Base-by-base conservation (phyloP, 2,329 filamentous ascomycete species). In the Fusarium clavum region DNA sequence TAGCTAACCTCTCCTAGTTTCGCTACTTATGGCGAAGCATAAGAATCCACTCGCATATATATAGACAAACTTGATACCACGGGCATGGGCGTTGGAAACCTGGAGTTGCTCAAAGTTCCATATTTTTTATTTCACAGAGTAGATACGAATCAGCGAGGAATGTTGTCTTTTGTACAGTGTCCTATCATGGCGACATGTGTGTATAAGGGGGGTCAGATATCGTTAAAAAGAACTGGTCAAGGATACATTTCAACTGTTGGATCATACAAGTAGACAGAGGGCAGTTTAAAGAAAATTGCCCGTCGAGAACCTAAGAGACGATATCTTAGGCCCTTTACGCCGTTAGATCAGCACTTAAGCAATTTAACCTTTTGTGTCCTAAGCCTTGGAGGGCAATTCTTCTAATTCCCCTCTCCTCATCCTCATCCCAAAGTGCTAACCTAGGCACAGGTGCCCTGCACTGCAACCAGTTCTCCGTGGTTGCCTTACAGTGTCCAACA, bases 11-110 rank as follows among this genome's bases (percentile, higher is more conserved):
- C 9, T 52, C 32, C 16, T 49, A 82, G 81, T 43, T 84, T 83
- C 61, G 69, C 69, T 66, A 77, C 74, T 13, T 84, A 83, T 58
- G 78, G 76, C 20, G 82, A 84, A 59, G 77, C 81, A 46, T 84
- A 79, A 66, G 34, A 11, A n/a, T 20, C 3, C n/a, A 38, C 6
- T 12, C 29, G 14, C 6, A 38, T 38, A 38, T n/a, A 38, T 38
- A 38, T 56, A 52, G 57, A 71, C 30, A 66, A 54, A 47, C 57
- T 49, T 69, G 64, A 69, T 71, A 69, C 67, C 69, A 72, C 48
- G 43, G 69, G 69, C 64, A 56, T 46, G 44, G 69, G 69, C 64
- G 69, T 71, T 71, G 43, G 46, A 71, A 48, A 71, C 27, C 18
- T n/a, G 68, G 60, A 49, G 44, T 69, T 69, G 55, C 45, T 62